A percentile compares a stretch with the other conserved stretches of the same genome.
phyloP scores from a whole-genome alignment of 192 early-diverging fungal genomes.

The Podila verticillata region DNA sequence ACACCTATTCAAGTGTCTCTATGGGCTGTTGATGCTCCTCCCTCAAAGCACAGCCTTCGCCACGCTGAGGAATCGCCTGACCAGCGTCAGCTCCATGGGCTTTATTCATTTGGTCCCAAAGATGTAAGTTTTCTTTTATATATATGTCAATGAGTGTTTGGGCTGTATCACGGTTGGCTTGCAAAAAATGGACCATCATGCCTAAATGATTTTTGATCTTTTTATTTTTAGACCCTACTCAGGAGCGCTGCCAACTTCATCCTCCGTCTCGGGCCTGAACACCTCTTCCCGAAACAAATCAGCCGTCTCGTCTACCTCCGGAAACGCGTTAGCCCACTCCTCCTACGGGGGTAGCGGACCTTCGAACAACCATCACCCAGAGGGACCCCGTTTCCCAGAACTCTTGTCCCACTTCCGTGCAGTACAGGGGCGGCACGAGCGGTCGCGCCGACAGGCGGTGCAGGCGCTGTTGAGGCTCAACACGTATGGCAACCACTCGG shows the following conservation, averaged over 20 bases:
- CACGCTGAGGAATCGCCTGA: constrained; percentile 92
- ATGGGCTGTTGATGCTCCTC: constrained; percentile 95
- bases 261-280: constrained; percentile 15
- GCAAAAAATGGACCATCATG: not conserved
- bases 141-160: no score
- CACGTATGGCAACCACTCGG: constrained; percentile 32
- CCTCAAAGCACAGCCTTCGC: constrained; percentile 98
- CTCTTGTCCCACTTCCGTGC: constrained; percentile 76
- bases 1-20: constrained; percentile 91
- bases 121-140: constrained; percentile 38
- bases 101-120: constrained; percentile 69
- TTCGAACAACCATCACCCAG: constrained; percentile 21
- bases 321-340: not conserved
- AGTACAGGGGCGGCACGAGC: constrained; percentile 81
- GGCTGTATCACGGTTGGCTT: not conserved
- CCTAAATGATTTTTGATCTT: not conserved
- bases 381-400: constrained; percentile 71
- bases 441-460: constrained; percentile 62
- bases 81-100: constrained; percentile 79
- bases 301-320: not conserved
- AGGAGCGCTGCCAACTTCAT: constrained; percentile 22
- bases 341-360: not conserved
- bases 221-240: not conserved
- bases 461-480: constrained; percentile 25
- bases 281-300: constrained; percentile 20